Percentiles rank a stretch among this genome's conserved stretches.
Conservation (phyloP, 192 early-diverging fungal genomes). For the Backusella luteola region DNA sequence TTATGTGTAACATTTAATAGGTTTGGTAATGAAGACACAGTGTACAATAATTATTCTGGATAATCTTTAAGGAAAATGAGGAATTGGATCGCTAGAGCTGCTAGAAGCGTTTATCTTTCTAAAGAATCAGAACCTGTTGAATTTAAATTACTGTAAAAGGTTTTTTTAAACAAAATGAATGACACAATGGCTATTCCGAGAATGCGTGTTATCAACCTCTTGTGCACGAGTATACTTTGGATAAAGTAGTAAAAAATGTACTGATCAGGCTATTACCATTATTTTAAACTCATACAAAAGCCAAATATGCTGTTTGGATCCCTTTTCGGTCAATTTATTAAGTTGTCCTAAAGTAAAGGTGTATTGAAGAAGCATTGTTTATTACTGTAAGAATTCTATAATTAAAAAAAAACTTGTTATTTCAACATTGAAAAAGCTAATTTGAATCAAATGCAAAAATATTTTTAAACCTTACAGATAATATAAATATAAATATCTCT, state of each 20-base stretch:
- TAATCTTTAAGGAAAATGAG: constrained; percentile 6
- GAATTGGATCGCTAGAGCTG: not conserved
- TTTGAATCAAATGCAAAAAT: not conserved
- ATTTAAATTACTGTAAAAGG: not conserved
- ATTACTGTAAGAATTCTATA: not conserved
- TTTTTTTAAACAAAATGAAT: not conserved
- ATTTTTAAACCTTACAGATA: not conserved
- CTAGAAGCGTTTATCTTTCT: not conserved
- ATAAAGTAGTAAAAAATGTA: not conserved
- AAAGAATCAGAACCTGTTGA: not conserved
- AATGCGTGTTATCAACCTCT: not conserved
- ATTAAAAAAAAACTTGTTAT: not conserved
- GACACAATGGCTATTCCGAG: not conserved
- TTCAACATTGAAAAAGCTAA: not conserved
- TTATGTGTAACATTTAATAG: not conserved
- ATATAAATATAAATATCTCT: not conserved
- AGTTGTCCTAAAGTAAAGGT: not conserved
- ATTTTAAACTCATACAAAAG: not conserved
- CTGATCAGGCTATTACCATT: not conserved
- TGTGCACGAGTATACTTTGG: not conserved
- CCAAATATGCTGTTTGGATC: not conserved
- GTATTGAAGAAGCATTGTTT: not conserved
- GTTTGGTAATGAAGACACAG: not conserved
- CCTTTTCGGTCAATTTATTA: not conserved
- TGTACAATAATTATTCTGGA: constrained; percentile 10